phyloP scores from a whole-genome alignment of 108 stramenopile genomes.

The Nitzschia putrida region DNA sequence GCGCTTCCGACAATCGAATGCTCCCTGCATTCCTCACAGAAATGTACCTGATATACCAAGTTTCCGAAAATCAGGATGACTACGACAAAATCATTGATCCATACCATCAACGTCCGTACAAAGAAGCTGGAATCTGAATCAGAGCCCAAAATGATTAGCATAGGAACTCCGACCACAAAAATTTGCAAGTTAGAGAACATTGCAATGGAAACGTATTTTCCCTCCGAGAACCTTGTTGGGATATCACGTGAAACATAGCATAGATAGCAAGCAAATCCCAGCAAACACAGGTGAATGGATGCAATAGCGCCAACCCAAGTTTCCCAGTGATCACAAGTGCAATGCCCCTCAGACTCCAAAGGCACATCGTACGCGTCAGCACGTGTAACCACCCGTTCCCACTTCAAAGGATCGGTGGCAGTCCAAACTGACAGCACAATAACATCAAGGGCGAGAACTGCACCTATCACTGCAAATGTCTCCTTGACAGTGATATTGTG shows the following conservation, averaged over 20 bases:
- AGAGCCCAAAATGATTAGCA: conserved; percentile 3
- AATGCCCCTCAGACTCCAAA: conserved; percentile 15
- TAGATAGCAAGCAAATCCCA: conserved; percentile 11
- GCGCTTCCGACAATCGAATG: too few species aligned
- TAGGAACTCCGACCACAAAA: conserved; percentile 9
- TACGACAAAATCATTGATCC: conserved; percentile 18
- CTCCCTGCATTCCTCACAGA: too few species aligned
- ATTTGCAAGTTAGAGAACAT: conserved; percentile 23
- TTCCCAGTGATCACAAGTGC: conserved; percentile 16
- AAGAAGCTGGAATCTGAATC: conserved; percentile 11
- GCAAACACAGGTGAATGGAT: neutral
- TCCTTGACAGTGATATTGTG: neutral
- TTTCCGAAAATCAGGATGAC: conserved; percentile 22
- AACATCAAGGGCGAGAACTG: conserved; percentile 15
- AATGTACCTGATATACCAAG: conserved; percentile 4
- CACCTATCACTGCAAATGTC: conserved; percentile 7
- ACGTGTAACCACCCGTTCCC: conserved; percentile 2
- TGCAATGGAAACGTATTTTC: conserved; percentile 14
- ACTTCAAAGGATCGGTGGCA: conserved; percentile 11
- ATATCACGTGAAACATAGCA: conserved; percentile 16
- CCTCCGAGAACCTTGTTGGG: conserved; percentile 9
- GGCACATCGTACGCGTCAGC: conserved; percentile 16
- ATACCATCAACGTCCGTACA: conserved; percentile 13
- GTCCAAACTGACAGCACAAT: conserved; percentile 12
- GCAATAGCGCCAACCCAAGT: neutral